Base-by-base conservation (phyloP, 1,284 basidiomycete genomes). In the Anthracocystis setariae region DNA sequence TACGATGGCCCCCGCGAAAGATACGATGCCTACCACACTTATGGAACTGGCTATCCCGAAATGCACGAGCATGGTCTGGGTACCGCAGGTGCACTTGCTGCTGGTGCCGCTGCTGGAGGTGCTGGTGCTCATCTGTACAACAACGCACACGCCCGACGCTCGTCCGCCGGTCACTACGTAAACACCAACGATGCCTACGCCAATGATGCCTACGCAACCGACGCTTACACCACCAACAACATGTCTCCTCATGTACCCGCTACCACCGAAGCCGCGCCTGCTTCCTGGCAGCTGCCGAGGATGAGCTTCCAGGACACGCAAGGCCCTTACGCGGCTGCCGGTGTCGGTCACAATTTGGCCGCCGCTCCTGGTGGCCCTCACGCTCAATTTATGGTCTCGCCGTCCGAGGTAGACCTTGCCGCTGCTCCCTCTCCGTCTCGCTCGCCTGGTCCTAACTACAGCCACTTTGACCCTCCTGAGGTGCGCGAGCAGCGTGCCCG, bases 381-480 rank as follows among this genome's bases (percentile, higher is more conserved):
- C 35, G 61, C 61, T 48, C 67, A 59, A 27, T 66, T 67, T 23
- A 63, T 70, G 73, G 57, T 49, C 32, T 62, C 59, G n/a, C 70
- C 64, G 5, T 60, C 63, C 21, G 73, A 69, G 33, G 61, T 56
- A 32, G 59, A 62, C 33, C 42, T 37, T 15, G 61, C 32, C 44
- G 55, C 50, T 45, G 49, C 15, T 18, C 45, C 51, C 8, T 38
- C 37, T 18, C 53, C 50, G 8, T 33, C 68, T 7, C 53, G 69
- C 29, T 57, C 52, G 7, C 52, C 72, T 7, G 73, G 60, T 38
- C 74, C 69, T 2, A 70, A 74, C 32, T 79, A 79, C 61, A 67
- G 53, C 51, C 77, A 79, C 50, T 70, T 79, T 46, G 77, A 79
- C 55, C 73, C 77, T 15, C 76, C 76, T 24, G 77, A 79, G 46